phyloP scores from a whole-genome alignment of 1,139 yeast genomes.

The Yamadazyma songkhlaensis region DNA sequence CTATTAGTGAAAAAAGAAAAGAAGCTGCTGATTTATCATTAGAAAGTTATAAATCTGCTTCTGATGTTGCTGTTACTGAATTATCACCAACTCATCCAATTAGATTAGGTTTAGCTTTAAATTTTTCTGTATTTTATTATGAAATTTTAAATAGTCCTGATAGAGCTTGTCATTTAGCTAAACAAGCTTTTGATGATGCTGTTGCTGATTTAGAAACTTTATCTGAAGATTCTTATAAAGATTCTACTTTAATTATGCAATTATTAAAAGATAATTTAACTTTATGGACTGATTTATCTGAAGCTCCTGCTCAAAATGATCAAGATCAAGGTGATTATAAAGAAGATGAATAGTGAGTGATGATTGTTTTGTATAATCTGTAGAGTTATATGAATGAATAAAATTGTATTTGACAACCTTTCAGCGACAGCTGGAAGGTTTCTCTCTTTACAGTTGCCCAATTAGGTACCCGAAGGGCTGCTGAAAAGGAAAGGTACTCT shows the following conservation, averaged over 20 bases:
- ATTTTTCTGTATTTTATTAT: constrained; percentile 96
- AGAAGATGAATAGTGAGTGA: constrained; percentile 14
- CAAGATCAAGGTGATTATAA: constrained; percentile 35
- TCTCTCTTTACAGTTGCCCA: too few relatives aligned
- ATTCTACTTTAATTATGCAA: constrained; percentile 98
- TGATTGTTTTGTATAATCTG: too few relatives aligned
- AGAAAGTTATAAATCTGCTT: constrained; percentile 92
- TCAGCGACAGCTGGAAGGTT: too few relatives aligned
- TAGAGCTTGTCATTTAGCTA: constrained; percentile 97
- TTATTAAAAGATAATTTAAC: constrained; percentile 97
- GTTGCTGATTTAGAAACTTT: constrained; percentile 97
- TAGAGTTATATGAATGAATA: not conserved
- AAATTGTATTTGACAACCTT: not conserved
- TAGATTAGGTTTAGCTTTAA: constrained; percentile 95
- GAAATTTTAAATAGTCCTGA: constrained; percentile 98
- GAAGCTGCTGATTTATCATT: constrained; percentile 90
- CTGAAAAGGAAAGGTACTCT: too few relatives aligned
- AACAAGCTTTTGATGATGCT: constrained; percentile 98
- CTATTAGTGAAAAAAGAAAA: constrained; percentile 86
- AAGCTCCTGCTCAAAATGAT: constrained; percentile 68
- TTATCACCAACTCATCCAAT: constrained; percentile 99
- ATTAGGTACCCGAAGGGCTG: too few relatives aligned
- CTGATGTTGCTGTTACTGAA: constrained; percentile 95
- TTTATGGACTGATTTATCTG: constrained; percentile 98
- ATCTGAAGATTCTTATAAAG: constrained; percentile 97